These are phyloP conservation scores for Phialophora tarda DNA, from an alignment of 2,329 filamentous ascomycete species.

Conservation along the genomic window DNA sequence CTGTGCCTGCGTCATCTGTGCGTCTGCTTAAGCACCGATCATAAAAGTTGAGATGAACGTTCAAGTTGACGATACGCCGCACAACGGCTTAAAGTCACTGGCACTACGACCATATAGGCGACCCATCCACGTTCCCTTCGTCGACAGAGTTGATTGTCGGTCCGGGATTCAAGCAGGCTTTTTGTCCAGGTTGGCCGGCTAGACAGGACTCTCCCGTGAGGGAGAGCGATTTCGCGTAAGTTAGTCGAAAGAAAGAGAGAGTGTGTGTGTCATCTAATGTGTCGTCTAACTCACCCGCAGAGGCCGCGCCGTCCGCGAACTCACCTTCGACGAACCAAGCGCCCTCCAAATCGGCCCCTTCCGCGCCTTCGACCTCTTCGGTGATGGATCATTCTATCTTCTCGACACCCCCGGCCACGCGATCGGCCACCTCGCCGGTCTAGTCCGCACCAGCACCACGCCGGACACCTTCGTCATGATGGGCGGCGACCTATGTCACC, in stretches of 20 bases:
- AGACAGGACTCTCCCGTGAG: conserved; percentile 45
- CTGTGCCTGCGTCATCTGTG: background rate
- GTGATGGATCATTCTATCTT: conserved; percentile 48
- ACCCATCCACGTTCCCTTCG: conserved; percentile 54
- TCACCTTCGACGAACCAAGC: conserved; percentile 39
- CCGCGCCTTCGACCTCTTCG: conserved; percentile 50
- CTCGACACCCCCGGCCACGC: conserved; percentile 55
- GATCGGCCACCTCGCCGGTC: conserved; percentile 56
- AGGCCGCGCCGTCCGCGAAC: conserved; percentile 39
- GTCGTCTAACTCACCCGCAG: conserved; percentile 33
- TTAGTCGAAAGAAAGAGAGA: no score
- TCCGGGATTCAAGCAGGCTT: conserved; percentile 55
- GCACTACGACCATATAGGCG: conserved; percentile 57
- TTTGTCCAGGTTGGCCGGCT: conserved; percentile 56
- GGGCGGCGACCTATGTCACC: conserved; percentile 57
- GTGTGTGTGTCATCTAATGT: no score
- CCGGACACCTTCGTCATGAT: conserved; percentile 54
- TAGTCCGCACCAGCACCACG: conserved; percentile 55
- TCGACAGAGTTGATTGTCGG: conserved; percentile 59
- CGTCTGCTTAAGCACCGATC: background rate
- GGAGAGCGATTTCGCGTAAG: conserved; percentile 45
- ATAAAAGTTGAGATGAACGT: background rate
- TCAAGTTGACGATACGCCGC: conserved; percentile 44
- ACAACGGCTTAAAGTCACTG: conserved; percentile 36
- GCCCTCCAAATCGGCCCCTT: conserved; percentile 44